phyloP scores from a whole-genome alignment of 768 basidiomycete species.

The Sporobolomyces phaffii region DNA sequence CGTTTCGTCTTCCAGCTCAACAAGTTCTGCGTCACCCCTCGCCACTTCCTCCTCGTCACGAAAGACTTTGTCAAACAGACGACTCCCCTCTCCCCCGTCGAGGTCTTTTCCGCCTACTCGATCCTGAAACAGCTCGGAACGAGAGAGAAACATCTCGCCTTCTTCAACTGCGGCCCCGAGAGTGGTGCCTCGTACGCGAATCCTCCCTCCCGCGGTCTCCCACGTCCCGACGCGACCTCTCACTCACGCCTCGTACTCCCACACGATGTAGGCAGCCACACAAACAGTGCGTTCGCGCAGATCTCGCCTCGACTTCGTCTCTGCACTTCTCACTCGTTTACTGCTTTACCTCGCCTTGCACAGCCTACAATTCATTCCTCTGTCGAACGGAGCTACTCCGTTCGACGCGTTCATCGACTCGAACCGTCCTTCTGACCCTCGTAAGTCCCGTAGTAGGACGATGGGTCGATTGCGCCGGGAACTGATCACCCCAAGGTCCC shows the following conservation, averaged over 20 bases:
- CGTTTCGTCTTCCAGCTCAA: conserved; percentile 56
- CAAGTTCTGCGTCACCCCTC: conserved; percentile 74
- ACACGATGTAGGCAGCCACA: conserved; percentile 24
- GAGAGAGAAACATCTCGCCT: conserved; percentile 64
- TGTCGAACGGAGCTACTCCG: conserved; percentile 30
- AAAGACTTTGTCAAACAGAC: conserved; percentile 76
- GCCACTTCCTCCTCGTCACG: conserved; percentile 80
- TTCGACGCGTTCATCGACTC: conserved; percentile 31
- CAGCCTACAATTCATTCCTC: conserved; percentile 39
- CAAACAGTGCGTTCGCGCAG: conserved; percentile 38
- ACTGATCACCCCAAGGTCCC: no score
- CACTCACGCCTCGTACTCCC: no score
- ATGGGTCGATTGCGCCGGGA: no score
- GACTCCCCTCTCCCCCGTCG: conserved; percentile 68
- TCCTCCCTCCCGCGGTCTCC: no score
- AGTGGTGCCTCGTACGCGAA: conserved; percentile 33
- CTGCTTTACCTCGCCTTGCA: background rate
- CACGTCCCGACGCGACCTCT: no score
- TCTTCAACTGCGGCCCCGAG: conserved; percentile 72
- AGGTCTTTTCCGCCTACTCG: conserved; percentile 70
- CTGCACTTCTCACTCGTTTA: no score
- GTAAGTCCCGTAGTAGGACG: no score
- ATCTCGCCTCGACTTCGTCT: no score
- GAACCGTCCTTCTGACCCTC: conserved; percentile 19
- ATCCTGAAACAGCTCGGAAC: conserved; percentile 65